Evolutionary conservation across 208 protist genomes (phyloP).

Genomic region (Trypanosoma caninum): DNA sequence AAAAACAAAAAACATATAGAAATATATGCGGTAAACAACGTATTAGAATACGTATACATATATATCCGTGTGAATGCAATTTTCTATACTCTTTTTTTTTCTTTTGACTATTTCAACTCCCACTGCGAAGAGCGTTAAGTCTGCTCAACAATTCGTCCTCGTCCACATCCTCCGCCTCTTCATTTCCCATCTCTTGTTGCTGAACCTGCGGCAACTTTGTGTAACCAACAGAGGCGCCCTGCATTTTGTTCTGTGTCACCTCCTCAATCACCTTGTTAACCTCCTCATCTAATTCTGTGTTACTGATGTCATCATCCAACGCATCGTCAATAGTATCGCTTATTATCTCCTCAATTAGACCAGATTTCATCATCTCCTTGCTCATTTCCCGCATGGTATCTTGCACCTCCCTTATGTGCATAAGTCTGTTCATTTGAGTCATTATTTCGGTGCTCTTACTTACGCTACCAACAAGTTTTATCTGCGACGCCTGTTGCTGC

Average conservation of each 20-base stretch:
- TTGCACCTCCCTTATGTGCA: slow-evolving; percentile 75
- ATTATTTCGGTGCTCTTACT: slow-evolving; percentile 78
- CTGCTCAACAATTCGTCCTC: slow-evolving; percentile 50
- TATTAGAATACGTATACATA: too few relatives aligned
- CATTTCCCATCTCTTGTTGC: slow-evolving; percentile 18
- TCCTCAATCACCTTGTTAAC: slow-evolving; percentile 88
- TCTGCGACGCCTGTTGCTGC: slow-evolving; percentile 77
- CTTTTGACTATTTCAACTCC: background rate
- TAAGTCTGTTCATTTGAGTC: slow-evolving; percentile 81
- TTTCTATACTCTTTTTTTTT: slow-evolving; percentile 4
- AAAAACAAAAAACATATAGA: too few relatives aligned
- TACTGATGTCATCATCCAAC: slow-evolving; percentile 80
- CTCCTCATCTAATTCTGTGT: slow-evolving; percentile 86
- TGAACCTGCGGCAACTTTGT: slow-evolving; percentile 39
- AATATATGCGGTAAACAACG: too few relatives aligned
- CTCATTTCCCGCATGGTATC: slow-evolving; percentile 75
- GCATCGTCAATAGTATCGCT: slow-evolving; percentile 84
- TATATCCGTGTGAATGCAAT: background rate
- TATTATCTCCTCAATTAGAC: slow-evolving; percentile 89
- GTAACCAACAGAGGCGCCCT: slow-evolving; percentile 50
- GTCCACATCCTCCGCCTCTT: slow-evolving; percentile 39
- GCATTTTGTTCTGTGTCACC: slow-evolving; percentile 68
- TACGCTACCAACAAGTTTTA: slow-evolving; percentile 73
- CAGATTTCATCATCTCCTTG: slow-evolving; percentile 88
- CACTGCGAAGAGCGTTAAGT: slow-evolving; percentile 53